Conservation (phyloP, 768 basidiomycete species). For the Neoboletus subvelutipes region DNA sequence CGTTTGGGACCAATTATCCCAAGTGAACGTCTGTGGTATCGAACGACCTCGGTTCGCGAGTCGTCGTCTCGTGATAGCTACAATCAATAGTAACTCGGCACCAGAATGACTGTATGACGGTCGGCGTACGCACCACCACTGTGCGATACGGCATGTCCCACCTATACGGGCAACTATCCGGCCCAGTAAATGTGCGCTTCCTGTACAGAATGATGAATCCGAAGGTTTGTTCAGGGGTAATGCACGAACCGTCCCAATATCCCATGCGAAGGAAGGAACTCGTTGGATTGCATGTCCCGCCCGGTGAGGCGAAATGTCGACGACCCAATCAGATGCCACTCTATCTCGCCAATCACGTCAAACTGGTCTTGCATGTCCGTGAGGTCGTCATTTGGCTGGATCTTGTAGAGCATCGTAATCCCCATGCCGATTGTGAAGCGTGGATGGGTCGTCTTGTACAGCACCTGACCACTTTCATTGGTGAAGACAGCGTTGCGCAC, state of each 20-base stretch:
- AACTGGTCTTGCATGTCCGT: slow-evolving; percentile 31
- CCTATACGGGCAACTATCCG: too few relatives aligned
- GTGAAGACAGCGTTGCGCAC: too few relatives aligned
- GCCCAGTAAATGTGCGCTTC: too few relatives aligned
- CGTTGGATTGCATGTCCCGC: slow-evolving; percentile 23
- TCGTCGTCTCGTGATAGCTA: slow-evolving; percentile 23
- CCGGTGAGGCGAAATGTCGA: slow-evolving; percentile 33
- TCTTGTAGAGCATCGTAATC: slow-evolving; percentile 27
- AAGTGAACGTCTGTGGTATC: too few relatives aligned
- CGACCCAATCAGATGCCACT: slow-evolving; percentile 32
- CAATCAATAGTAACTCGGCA: too few relatives aligned
- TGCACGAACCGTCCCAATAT: slow-evolving; percentile 23
- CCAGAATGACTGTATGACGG: too few relatives aligned
- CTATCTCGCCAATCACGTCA: slow-evolving; percentile 33
- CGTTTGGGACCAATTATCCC: too few relatives aligned
- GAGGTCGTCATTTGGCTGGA: slow-evolving; percentile 21
- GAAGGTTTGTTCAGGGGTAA: background rate
- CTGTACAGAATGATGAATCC: too few relatives aligned
- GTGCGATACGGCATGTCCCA: too few relatives aligned
- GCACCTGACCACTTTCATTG: too few relatives aligned
- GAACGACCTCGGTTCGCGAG: slow-evolving; percentile 16
- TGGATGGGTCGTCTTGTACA: too few relatives aligned
- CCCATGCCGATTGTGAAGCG: slow-evolving; percentile 1
- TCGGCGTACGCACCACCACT: too few relatives aligned
- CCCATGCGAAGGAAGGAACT: slow-evolving; percentile 27